Conservation (phyloP, 495 filamentous ascomycete species). For the Aspergillus cristatus region DNA sequence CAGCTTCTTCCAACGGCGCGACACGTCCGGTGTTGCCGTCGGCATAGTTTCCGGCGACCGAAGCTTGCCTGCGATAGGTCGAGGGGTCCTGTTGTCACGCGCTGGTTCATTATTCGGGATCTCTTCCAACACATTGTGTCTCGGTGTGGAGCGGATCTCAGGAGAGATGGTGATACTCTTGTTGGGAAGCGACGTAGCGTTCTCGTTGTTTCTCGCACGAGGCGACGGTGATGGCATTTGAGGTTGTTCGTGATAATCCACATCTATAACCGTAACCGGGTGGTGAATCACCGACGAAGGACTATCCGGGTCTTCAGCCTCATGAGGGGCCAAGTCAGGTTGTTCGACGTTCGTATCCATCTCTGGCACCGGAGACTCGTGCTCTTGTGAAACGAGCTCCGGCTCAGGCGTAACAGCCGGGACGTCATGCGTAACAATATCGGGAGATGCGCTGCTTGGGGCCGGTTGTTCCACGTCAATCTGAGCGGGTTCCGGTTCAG, state of each 20-base stretch:
- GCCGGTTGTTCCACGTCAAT: too few species aligned
- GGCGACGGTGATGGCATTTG: neutral
- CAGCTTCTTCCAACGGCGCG: constrained; percentile 16
- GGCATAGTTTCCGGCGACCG: constrained; percentile 2
- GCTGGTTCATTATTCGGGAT: constrained; percentile 24
- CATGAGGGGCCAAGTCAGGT: neutral
- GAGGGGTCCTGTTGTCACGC: constrained; percentile 10
- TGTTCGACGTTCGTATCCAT: neutral
- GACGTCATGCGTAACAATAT: neutral
- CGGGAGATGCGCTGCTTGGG: too few species aligned
- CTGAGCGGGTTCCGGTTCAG: too few species aligned
- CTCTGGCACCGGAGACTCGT: neutral
- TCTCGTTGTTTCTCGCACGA: constrained; percentile 17
- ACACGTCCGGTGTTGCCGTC: neutral
- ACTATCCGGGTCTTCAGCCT: neutral
- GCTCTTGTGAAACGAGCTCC: neutral
- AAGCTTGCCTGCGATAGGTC: constrained; percentile 1
- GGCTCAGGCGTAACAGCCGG: neutral
- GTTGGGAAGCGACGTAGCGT: constrained; percentile 9
- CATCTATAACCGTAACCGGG: neutral
- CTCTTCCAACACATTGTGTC: constrained; percentile 18
- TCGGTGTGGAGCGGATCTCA: constrained; percentile 12
- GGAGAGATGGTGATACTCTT: constrained; percentile 11
- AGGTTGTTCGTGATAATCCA: too few species aligned
- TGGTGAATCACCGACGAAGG: neutral